Evolutionary conservation across 2,329 filamentous ascomycete species (phyloP).

Genomic region (Xylariaceae sp.): DNA sequence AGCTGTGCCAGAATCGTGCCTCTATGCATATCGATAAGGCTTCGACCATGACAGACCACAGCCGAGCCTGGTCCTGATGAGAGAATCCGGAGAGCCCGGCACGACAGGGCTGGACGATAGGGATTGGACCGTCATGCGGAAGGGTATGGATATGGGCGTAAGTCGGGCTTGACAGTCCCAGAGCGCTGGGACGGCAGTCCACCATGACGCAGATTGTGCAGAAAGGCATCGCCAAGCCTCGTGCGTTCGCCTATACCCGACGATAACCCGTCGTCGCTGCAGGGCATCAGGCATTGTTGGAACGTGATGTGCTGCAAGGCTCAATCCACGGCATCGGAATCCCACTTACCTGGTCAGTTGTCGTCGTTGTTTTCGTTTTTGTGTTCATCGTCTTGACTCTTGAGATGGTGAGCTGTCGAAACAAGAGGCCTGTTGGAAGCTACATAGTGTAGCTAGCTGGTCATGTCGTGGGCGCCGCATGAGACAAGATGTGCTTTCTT

Average conservation of each 20-base stretch:
- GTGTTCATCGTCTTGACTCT: background rate
- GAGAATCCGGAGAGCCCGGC: conserved; percentile 24
- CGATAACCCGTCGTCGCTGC: conserved; percentile 29
- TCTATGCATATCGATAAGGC: conserved; percentile 14
- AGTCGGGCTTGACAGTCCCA: conserved; percentile 35
- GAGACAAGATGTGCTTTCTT: background rate
- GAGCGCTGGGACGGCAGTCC: conserved; percentile 35
- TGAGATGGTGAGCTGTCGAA: background rate
- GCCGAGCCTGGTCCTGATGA: conserved; percentile 19
- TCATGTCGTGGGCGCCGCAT: conserved; percentile 6
- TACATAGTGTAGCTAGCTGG: background rate
- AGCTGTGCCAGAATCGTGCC: conserved; percentile 4
- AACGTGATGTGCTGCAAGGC: conserved; percentile 25
- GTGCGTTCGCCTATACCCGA: conserved; percentile 31
- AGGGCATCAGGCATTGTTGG: conserved; percentile 27
- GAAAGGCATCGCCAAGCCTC: conserved; percentile 38
- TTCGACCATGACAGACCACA: conserved; percentile 15
- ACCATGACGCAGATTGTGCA: conserved; percentile 42
- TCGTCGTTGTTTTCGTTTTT: conserved; percentile 28
- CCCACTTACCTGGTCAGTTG: conserved; percentile 6
- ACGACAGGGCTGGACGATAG: conserved; percentile 19
- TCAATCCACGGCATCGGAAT: conserved; percentile 25
- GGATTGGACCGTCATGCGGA: conserved; percentile 36
- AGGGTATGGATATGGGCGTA: conserved; percentile 29
- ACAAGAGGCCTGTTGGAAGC: background rate